A percentile compares a stretch with the other conserved stretches of the same genome.
Evolutionary conservation across 768 basidiomycete genomes (phyloP).

Genomic region (Coprinopsis cinerea): DNA sequence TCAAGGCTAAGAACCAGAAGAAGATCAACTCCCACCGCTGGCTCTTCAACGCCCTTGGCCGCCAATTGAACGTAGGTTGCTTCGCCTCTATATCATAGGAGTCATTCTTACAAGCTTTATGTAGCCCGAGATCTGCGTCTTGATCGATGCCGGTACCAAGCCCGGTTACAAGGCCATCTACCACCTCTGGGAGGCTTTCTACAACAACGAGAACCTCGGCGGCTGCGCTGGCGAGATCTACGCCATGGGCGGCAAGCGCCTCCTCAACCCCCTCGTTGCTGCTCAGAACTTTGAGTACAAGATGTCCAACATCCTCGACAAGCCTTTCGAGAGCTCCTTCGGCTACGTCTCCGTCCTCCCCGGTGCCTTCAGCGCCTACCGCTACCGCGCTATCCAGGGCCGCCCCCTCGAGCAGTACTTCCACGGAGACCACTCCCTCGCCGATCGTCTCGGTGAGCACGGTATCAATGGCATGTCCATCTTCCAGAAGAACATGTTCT

Average conservation of each 20-base stretch:
- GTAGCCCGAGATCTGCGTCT: conserved; percentile 85
- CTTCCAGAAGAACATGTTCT: conserved; percentile 84
- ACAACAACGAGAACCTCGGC: conserved; percentile 73
- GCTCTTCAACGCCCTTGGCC: conserved; percentile 91
- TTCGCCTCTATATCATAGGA: background rate
- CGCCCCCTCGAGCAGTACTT: conserved; percentile 83
- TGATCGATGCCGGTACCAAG: conserved; percentile 94
- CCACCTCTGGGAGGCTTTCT: conserved; percentile 91
- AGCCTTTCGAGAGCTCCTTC: conserved; percentile 92
- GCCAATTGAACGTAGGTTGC: conserved; percentile 58
- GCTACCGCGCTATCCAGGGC: conserved; percentile 88
- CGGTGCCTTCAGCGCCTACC: conserved; percentile 95
- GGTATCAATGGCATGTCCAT: conserved; percentile 97
- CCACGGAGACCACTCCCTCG: conserved; percentile 84
- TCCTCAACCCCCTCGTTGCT: conserved; percentile 89
- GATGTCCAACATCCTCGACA: conserved; percentile 97
- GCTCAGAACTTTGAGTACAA: conserved; percentile 98
- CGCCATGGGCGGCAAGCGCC: conserved; percentile 87
- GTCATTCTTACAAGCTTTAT: background rate
- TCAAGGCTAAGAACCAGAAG: conserved; percentile 94
- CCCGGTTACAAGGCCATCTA: conserved; percentile 94
- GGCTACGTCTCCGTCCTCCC: conserved; percentile 95
- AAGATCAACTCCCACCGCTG: conserved; percentile 95
- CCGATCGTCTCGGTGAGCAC: conserved; percentile 86
- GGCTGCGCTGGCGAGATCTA: conserved; percentile 94